Evolutionary conservation across 1,284 basidiomycete genomes (phyloP).

Genomic region (Ganoderma multipileum): DNA sequence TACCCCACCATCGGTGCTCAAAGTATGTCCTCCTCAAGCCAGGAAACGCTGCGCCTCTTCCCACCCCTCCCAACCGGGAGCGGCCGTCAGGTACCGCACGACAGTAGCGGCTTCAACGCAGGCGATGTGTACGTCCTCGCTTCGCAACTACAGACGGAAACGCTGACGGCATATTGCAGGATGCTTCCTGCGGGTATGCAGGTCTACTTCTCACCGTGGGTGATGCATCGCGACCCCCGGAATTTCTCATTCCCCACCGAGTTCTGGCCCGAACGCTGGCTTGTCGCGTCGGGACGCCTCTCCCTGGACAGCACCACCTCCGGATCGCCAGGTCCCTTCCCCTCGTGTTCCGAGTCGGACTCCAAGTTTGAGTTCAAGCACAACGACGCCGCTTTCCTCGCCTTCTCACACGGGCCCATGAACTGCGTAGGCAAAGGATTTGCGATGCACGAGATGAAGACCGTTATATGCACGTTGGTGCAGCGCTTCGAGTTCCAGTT

Average conservation of each 20-base stretch:
- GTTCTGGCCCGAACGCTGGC: conserved; percentile 43
- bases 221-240: conserved; percentile 41
- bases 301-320: not conserved
- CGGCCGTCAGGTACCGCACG: conserved; percentile 47
- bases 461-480: conserved; percentile 35
- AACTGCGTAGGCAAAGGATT: conserved; percentile 43
- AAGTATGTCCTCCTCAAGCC: conserved; percentile 44
- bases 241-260: conserved; percentile 39
- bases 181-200: conserved; percentile 38
- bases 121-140: conserved; percentile 36
- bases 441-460: conserved; percentile 36
- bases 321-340: not conserved
- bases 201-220: conserved; percentile 35
- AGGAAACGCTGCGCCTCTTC: conserved; percentile 62
- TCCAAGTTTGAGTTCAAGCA: conserved; percentile 27
- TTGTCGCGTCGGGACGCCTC: conserved; percentile 21
- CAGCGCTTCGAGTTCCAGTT: conserved; percentile 36
- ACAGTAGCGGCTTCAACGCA: conserved; percentile 31
- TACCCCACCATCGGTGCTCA: not conserved
- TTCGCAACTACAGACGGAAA: not conserved
- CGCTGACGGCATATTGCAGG: conserved; percentile 12
- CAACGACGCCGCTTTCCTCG: conserved; percentile 38
- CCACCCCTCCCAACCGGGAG: conserved; percentile 60
- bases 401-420: conserved; percentile 40
- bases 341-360: not conserved